phyloP scores from a whole-genome alignment of 139 green algal genomes.

The Astrephomene gubernaculifera region DNA sequence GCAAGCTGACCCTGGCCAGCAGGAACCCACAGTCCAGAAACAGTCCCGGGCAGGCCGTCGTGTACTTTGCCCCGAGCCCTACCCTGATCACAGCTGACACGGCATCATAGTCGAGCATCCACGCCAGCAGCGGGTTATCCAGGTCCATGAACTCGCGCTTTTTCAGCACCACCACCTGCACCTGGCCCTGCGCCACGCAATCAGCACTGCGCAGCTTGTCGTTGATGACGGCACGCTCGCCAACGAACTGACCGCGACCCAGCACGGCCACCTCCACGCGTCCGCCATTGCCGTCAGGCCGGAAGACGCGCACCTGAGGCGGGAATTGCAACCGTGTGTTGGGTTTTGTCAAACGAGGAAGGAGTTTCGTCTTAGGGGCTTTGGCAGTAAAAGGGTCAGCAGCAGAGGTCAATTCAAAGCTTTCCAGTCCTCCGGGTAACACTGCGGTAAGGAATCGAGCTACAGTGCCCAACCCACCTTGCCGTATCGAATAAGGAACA shows the following conservation, averaged over 20 bases:
- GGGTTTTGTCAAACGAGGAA: too few species aligned
- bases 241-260: slow-evolving; percentile 79
- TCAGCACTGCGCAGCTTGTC: slow-evolving; percentile 78
- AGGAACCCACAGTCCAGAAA: too few species aligned
- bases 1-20: too few species aligned
- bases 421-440: too few species aligned
- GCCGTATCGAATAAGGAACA: slow-evolving; percentile 82
- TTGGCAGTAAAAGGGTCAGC: too few species aligned
- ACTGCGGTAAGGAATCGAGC: too few species aligned
- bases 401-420: too few species aligned
- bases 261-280: slow-evolving; percentile 69
- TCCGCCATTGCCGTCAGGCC: slow-evolving; percentile 66
- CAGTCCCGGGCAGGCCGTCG: too few species aligned
- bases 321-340: too few species aligned
- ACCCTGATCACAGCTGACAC: slow-evolving; percentile 65
- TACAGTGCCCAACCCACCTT: slow-evolving; percentile 69
- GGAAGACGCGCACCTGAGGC: slow-evolving; percentile 68
- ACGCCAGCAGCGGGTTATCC: slow-evolving; percentile 82
- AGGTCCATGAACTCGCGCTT: slow-evolving; percentile 84
- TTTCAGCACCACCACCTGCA: slow-evolving; percentile 80
- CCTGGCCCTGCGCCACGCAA: slow-evolving; percentile 73
- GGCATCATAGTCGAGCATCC: slow-evolving; percentile 84
- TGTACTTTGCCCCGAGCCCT: too few species aligned
- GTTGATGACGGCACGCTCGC: slow-evolving; percentile 82
- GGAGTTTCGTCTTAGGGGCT: too few species aligned